phyloP scores from a whole-genome alignment of 2,329 filamentous ascomycete species.

The Aspergillus sergii region DNA sequence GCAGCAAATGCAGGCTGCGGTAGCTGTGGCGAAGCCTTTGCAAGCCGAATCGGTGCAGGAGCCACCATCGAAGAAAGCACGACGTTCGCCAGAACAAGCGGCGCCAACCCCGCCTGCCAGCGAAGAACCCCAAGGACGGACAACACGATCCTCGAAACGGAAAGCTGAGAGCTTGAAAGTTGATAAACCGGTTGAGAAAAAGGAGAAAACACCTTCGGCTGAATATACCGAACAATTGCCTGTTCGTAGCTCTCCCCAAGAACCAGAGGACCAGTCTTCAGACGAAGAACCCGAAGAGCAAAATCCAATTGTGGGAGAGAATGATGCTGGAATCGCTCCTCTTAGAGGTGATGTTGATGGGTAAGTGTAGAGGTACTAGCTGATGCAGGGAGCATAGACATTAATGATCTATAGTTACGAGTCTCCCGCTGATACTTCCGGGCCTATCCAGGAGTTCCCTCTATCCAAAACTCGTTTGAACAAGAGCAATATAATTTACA shows the following conservation, averaged over 20 bases:
- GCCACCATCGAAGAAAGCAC: conserved; percentile 39
- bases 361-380: conserved; percentile 13
- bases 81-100: conserved; percentile 29
- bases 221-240: conserved; percentile 7
- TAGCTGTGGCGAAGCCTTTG: conserved; percentile 21
- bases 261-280: conserved; percentile 14
- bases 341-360: conserved; percentile 31
- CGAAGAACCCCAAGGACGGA: conserved; percentile 18
- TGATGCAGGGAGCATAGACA: neutral
- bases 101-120: conserved; percentile 15
- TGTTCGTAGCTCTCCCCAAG: neutral
- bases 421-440: conserved; percentile 32
- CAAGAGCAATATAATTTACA: conserved; percentile 42
- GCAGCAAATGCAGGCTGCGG: conserved; percentile 31
- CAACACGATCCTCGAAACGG: conserved; percentile 25
- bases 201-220: conserved; percentile 8
- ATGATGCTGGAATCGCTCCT: conserved; percentile 25
- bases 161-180: conserved; percentile 18
- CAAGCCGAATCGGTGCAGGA: conserved; percentile 26
- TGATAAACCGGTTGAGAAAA: conserved; percentile 14
- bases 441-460: conserved; percentile 40
- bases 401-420: conserved; percentile 33
- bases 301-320: conserved; percentile 20
- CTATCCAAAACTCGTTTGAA: conserved; percentile 42
- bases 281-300: conserved; percentile 24